Base-by-base conservation (phyloP, 2,329 filamentous ascomycete species). In the Aspergillus sp. region DNA sequence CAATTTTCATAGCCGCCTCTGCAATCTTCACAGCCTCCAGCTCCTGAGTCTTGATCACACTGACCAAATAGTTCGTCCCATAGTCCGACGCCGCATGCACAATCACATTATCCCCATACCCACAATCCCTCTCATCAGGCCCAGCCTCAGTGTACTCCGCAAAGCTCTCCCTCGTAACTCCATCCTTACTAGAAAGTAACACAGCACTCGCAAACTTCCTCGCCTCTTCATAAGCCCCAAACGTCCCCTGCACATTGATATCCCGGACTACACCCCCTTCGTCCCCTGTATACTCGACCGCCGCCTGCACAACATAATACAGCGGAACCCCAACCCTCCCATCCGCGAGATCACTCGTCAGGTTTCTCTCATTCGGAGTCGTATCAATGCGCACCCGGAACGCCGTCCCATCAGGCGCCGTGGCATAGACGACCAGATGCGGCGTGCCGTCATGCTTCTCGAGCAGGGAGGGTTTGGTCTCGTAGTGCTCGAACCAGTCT, bases 41-140 rank as follows among this genome's bases (percentile, higher is more conserved):
- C 44, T 63, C 66, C 51, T 69, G 64, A 19, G 58, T 64, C 56
- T 66, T 63, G 15, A 71, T 53, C 4, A 71, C 66, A 58, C 63
- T 68, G 41, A 71, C 62, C 19, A 70, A 44, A 37, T 65, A 63
- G 37, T 71, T 70, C 44, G 66, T 64, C 25, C 69, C 66, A 39
- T 66, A 62, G 0, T 64, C 44, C 1, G 64, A 60, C 2, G 66
- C 60, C 2, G 69, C 69, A 62, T 69, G 69, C 31, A 71, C 68
- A 21, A 71, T 33, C 9, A 71, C 69, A 63, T 71, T 70, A 47
- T 70, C 68, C 2, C 69, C 68, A 59, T 64, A 70, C 17, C 67
- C 69, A 33, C 67, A 70, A 37, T 71, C 68, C 9, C 50, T 63
- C 35, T 70, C 66, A 11, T 56, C 50, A 6, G 59, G 57, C 3